Conservation (phyloP, 768 basidiomycete genomes). For the Psilocybe tampanensis region DNA sequence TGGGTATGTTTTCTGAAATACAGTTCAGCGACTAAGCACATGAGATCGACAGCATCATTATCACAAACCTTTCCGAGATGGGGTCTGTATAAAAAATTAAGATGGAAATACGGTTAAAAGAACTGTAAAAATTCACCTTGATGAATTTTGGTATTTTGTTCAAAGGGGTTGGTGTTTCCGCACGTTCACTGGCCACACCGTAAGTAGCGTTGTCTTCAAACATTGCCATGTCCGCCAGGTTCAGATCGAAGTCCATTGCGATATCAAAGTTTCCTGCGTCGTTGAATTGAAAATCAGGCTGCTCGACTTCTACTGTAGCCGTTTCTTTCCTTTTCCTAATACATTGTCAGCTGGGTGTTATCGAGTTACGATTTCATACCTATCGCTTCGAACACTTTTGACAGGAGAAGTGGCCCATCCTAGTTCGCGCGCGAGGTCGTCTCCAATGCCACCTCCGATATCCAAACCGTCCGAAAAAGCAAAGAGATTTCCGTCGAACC, state of each 20-base stretch:
- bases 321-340: background rate
- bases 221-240: conserved; percentile 5
- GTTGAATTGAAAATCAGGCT: background rate
- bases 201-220: background rate
- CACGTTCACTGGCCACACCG: background rate
- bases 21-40: background rate
- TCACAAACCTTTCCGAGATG: conserved; percentile 11
- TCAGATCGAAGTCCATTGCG: conserved; percentile 11
- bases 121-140: background rate
- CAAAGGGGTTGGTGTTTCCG: conserved; percentile 3
- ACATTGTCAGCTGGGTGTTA: background rate
- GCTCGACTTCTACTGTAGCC: background rate
- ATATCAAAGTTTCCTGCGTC: background rate
- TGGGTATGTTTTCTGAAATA: conserved; percentile 16
- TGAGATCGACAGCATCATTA: background rate
- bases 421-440: conserved; percentile 75
- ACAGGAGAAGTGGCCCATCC: conserved; percentile 59
- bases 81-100: background rate
- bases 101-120: background rate
- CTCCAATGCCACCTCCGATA: conserved; percentile 58
- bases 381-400: conserved; percentile 22
- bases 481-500: conserved; percentile 55
- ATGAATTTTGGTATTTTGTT: background rate
- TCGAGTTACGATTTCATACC: conserved; percentile 3
- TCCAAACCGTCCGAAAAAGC: conserved; percentile 56